These are phyloP conservation scores for Lenzites betulinus DNA, from an alignment of 768 basidiomycete species.

Conservation along the genomic window DNA sequence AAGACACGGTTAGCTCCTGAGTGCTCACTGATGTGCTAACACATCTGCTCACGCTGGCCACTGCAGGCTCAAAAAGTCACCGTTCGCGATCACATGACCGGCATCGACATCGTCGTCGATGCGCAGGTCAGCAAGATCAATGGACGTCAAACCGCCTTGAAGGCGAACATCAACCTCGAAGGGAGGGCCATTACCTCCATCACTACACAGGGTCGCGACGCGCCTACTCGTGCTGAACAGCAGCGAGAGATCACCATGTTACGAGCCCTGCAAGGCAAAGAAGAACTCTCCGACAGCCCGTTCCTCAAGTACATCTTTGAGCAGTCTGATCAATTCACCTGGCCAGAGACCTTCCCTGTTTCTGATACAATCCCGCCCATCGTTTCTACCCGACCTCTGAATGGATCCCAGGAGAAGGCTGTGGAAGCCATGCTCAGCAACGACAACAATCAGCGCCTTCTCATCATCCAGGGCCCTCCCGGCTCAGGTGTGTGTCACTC, in stretches of 20 bases:
- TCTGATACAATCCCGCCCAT: conserved; percentile 22
- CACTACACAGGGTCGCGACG: conserved; percentile 54
- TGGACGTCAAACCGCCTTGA: conserved; percentile 28
- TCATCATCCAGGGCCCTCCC: conserved; percentile 36
- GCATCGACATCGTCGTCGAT: conserved; percentile 15
- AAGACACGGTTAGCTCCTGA: conserved; percentile 13
- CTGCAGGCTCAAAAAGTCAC: conserved; percentile 9
- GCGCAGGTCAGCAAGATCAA: conserved; percentile 9
- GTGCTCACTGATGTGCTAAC: no score
- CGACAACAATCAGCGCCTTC: conserved; percentile 37
- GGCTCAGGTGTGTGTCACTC: conserved; percentile 23
- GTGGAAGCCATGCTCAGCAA: conserved; percentile 41
- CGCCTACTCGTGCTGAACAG: conserved; percentile 59
- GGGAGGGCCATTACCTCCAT: conserved; percentile 39
- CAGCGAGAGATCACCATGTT: conserved; percentile 38
- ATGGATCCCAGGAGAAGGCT: conserved; percentile 42
- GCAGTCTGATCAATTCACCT: conserved; percentile 31
- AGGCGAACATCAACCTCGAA: conserved; percentile 29
- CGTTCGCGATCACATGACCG: conserved; percentile 27
- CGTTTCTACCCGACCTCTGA: conserved; percentile 35
- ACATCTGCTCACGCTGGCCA: no score
- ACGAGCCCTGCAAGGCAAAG: conserved; percentile 37
- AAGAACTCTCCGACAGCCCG: conserved; percentile 34
- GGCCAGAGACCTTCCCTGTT: conserved; percentile 39
- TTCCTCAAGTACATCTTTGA: conserved; percentile 42